Percentiles rank a stretch among this genome's conserved stretches.
phyloP scores from a whole-genome alignment of 208 protist species.

The Herpetomonas samuelpessoai region DNA sequence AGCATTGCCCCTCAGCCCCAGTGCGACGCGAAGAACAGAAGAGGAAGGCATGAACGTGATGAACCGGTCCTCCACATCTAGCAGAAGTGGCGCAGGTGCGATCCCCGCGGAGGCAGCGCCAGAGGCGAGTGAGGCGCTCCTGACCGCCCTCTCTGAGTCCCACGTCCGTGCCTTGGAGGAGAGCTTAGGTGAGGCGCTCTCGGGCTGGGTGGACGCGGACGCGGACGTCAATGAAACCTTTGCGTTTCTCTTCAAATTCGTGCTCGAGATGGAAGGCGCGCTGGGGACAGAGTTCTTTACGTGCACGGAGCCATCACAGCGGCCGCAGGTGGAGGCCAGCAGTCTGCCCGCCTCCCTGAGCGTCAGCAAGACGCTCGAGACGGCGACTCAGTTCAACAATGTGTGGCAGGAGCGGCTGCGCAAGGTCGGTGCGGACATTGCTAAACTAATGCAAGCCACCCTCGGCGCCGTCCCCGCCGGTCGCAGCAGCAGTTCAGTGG shows the following conservation, averaged over 20 bases:
- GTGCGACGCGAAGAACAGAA: not conserved
- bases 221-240: constrained; percentile 16
- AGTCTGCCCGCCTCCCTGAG: constrained; percentile 22
- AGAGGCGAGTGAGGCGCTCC: not conserved
- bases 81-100: not conserved
- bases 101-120: not conserved
- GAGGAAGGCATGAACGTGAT: too few relatives aligned
- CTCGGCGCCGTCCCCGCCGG: constrained; percentile 8
- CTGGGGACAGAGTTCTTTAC: constrained; percentile 49
- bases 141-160: not conserved
- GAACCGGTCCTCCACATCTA: not conserved
- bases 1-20: not conserved
- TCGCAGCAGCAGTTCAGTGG: constrained; percentile 3
- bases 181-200: constrained; percentile 25
- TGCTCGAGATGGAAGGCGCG: constrained; percentile 18
- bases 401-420: constrained; percentile 32
- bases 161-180: constrained; percentile 30
- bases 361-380: constrained; percentile 19
- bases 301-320: not conserved
- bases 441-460: constrained; percentile 13
- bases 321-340: not conserved
- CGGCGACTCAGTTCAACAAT: constrained; percentile 32
- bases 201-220: constrained; percentile 36
- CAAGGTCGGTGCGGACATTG: constrained; percentile 13
- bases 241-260: constrained; percentile 28